A percentile compares a stretch with the other conserved stretches of the same genome.
These are phyloP conservation scores for Aspergillus phoenicis DNA, from an alignment of 2,329 filamentous ascomycete species.

Conservation along the genomic window DNA sequence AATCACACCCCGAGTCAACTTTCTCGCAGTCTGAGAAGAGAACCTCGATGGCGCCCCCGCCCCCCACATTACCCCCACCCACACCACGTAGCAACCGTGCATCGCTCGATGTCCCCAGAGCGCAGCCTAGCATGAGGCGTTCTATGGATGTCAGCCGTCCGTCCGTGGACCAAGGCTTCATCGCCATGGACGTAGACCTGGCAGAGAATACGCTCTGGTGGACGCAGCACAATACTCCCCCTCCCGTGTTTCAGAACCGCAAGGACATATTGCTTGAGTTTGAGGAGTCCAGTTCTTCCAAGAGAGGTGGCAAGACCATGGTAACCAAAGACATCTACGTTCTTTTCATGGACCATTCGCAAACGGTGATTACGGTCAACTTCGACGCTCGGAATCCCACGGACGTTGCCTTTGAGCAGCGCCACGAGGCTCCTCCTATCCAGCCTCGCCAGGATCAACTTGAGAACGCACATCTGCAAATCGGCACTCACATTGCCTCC, in stretches of 20 bases:
- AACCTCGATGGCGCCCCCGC: slow-evolving; percentile 52
- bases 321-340: slow-evolving; percentile 81
- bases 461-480: slow-evolving; percentile 79
- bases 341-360: slow-evolving; percentile 95
- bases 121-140: slow-evolving; percentile 52
- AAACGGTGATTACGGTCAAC: slow-evolving; percentile 80
- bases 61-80: slow-evolving; percentile 44
- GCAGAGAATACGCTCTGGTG: slow-evolving; percentile 79
- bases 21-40: slow-evolving; percentile 43
- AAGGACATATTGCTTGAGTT: slow-evolving; percentile 81
- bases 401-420: slow-evolving; percentile 77
- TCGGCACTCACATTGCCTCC: slow-evolving; percentile 76
- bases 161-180: slow-evolving; percentile 76
- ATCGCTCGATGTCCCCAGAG: slow-evolving; percentile 67
- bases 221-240: slow-evolving; percentile 76
- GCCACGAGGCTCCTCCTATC: slow-evolving; percentile 80
- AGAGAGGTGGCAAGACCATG: slow-evolving; percentile 68
- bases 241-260: slow-evolving; percentile 78
- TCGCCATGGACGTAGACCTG: slow-evolving; percentile 85
- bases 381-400: slow-evolving; percentile 75
- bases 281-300: slow-evolving; percentile 72
- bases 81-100: slow-evolving; percentile 52
- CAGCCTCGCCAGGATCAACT: slow-evolving; percentile 88
- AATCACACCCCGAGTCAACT: slow-evolving; percentile 37
- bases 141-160: slow-evolving; percentile 78